Base-by-base conservation (phyloP, 345 rosid species). In the Lepidium didymum region DNA sequence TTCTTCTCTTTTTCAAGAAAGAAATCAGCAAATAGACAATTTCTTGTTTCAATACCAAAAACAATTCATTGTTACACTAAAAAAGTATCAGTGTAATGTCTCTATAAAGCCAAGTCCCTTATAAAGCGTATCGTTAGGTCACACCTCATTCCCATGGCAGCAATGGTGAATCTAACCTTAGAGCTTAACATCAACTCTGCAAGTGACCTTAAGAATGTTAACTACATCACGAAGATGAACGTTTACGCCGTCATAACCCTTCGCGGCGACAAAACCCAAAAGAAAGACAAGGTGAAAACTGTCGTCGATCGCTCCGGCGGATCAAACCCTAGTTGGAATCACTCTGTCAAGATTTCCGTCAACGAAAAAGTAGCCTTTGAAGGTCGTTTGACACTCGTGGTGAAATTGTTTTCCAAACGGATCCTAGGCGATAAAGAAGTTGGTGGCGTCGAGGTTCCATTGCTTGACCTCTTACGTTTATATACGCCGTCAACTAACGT, bases 151-250 rank as follows among this genome's bases (percentile, higher is more conserved):
- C 1, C 1, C 46, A 1, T 14, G 3, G 3, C 7, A 45, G 29
- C 29, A 1, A 91, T 85, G 96, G 81, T 75, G 41, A 51, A 63
- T 40, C 78, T 76, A 3, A 45, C 75, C 25, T 38, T 91, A 15
- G 89, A 91, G 13, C 68, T 91, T 75, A 88, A 76, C 67, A 58
- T 86, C 10, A 57, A 71, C 68, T 82, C 87, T 4, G 92, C 91
- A 29, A 80, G 75, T 36, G 80, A 73, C 44, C 81, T 88, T 51
- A 62, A 86, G 54, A 68, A 83, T 36, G 88, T 85, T 25, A 86
- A 88, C 38, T 67, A 78, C 41, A 43, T 91, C 73, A 60, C 84
- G 50, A 86, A 84, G 66, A 91, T 88, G 97, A 85, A 85, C 33
- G 91, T 82, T 3, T 88, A 86, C 79, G 84, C 74, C 35, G 75